These are phyloP conservation scores for Vanrija humicola DNA, from an alignment of 1,284 basidiomycete species.

Conservation along the genomic window DNA sequence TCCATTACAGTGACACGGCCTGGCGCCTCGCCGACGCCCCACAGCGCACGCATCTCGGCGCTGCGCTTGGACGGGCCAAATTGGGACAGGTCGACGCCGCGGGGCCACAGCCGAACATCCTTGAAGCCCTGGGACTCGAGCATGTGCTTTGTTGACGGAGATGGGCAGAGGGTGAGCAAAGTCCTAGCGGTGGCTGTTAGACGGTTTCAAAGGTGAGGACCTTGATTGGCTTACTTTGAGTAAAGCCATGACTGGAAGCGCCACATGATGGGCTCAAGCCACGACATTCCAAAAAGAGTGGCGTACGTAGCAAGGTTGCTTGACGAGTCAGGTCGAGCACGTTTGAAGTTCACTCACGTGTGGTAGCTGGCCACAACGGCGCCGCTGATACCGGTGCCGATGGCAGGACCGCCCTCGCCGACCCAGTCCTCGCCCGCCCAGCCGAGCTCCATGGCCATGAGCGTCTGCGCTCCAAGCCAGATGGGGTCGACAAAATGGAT, in stretches of 20 bases:
- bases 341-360: constrained; percentile 40
- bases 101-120: constrained; percentile 56
- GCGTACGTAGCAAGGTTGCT: constrained; percentile 56
- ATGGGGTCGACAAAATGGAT: constrained; percentile 57
- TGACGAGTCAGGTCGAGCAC: not conserved
- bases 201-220: not conserved
- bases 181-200: constrained; percentile 36
- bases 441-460: constrained; percentile 50
- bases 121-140: constrained; percentile 51
- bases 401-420: constrained; percentile 37
- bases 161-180: constrained; percentile 55
- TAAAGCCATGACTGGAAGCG: constrained; percentile 46
- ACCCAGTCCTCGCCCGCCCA: constrained; percentile 49
- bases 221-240: constrained; percentile 29
- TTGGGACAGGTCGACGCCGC: constrained; percentile 51
- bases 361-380: constrained; percentile 57
- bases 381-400: constrained; percentile 45
- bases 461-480: constrained; percentile 55
- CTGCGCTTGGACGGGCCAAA: constrained; percentile 52
- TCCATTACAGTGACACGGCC: not conserved
- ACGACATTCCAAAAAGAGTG: constrained; percentile 54
- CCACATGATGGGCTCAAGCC: constrained; percentile 53
- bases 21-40: constrained; percentile 47
- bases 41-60: constrained; percentile 47
- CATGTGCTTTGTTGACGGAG: constrained; percentile 54